These are phyloP conservation scores for Gossypium longicalyx DNA, from an alignment of 345 rosid species.

Conservation along the genomic window DNA sequence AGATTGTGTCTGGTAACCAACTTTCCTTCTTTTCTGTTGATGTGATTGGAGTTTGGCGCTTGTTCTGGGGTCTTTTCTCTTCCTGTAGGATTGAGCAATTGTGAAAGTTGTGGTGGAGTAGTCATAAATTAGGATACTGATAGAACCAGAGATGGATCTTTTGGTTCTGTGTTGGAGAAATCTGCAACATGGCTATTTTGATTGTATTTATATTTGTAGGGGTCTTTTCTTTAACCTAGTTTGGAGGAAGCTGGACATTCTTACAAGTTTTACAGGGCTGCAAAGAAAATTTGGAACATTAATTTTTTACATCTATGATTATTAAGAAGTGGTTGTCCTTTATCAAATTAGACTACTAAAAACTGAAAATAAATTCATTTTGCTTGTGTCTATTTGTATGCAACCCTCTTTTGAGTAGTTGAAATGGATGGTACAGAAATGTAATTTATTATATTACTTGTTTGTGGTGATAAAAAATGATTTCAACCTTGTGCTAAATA, in stretches of 20 bases:
- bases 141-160: neutral
- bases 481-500: neutral
- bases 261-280: neutral
- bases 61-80: neutral
- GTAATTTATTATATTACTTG: neutral
- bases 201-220: neutral
- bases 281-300: neutral
- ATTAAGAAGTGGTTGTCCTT: neutral
- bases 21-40: slow-evolving; percentile 1
- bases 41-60: neutral
- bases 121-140: neutral
- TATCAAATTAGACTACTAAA: slow-evolving; percentile 2
- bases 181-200: neutral
- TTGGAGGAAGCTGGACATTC: neutral
- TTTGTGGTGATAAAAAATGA: neutral
- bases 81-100: neutral
- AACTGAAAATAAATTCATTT: neutral
- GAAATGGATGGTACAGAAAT: neutral
- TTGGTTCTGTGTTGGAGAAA: neutral
- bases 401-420: neutral
- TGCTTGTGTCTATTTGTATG: neutral
- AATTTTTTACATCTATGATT: neutral
- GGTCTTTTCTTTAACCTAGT: neutral
- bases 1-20: neutral
- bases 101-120: no score